Evolutionary conservation across 805 yeast species (phyloP), one percentile per base, ranked within the genome.

Genomic region (Starmerella ratchasimensis): DNA sequence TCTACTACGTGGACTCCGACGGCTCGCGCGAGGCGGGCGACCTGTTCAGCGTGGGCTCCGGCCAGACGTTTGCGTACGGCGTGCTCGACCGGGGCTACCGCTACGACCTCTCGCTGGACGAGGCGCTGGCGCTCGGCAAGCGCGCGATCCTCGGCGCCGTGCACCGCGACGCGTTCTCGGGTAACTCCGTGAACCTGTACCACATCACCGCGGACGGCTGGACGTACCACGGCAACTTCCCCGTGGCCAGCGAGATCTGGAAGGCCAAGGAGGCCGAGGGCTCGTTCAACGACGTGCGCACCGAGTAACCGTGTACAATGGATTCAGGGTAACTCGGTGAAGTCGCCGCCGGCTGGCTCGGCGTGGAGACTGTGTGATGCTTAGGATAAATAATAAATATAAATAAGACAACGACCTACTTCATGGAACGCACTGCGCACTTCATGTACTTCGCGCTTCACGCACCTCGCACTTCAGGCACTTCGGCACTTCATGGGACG

Each of bases 31-130:
- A 90, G 54, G 77, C 82, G 58, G 98, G 98, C 39, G 94, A 88
- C 56, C 51, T 86, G 47, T 90, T 90, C 62, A 83, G 95, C 67
- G 98, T 90, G 23, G 98, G 98, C 33, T 88, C 97, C 1, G 98
- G 98, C 62, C 98, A 90, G 65, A 90, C 98, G 2, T 90, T 90
- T 63, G 98, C 98, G 8, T 90, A 90, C 56, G 98, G 98, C 69
- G 98, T 90, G 17, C 68, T 90, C 48, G 98, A 90, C 59, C 74
- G 94, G 24, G 86, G 81, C 52, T 81, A 83, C 62, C 72, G 69
- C 51, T 84, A 95, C 94, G 96, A 90, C 55, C 63, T 90, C 45
- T 58, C 82, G 2, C 88, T 81, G 3, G 97, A 90, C 46, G 97
- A 90, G 46, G 97, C 97, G 3, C 69, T 90, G 46, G 80, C 80